phyloP scores from a whole-genome alignment of 2,329 filamentous ascomycete species.

The Gaeumannomyces sp. region DNA sequence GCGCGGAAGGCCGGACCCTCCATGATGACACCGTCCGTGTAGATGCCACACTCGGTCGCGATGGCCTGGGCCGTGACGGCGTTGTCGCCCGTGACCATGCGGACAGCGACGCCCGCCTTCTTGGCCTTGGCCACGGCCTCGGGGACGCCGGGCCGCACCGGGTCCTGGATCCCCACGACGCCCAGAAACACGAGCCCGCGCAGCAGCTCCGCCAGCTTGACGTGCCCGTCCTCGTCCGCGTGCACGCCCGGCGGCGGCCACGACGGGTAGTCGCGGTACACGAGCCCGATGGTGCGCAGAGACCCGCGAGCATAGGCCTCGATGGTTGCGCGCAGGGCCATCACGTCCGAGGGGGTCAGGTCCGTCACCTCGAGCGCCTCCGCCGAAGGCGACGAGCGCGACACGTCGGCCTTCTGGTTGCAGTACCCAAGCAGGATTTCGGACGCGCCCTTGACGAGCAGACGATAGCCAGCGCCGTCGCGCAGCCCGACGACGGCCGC shows the following conservation, averaged over 20 bases:
- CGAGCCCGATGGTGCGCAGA: conserved; percentile 67
- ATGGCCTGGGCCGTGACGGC: conserved; percentile 58
- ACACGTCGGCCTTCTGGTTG: conserved; percentile 43
- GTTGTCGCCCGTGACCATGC: conserved; percentile 60
- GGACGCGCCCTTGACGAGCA: conserved; percentile 52
- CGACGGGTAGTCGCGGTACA: conserved; percentile 65
- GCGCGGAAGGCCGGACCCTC: conserved; percentile 73
- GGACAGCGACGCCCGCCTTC: conserved; percentile 59
- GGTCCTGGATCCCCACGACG: conserved; percentile 66
- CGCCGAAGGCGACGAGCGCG: conserved; percentile 44
- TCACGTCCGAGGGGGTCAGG: neutral
- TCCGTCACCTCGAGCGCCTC: conserved; percentile 20
- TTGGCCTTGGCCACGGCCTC: conserved; percentile 59
- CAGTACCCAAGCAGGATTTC: conserved; percentile 47
- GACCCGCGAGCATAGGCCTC: conserved; percentile 51
- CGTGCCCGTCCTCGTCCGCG: conserved; percentile 52
- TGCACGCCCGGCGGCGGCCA: conserved; percentile 55
- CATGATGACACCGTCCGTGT: conserved; percentile 55
- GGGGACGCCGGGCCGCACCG: conserved; percentile 57
- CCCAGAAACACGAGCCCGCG: conserved; percentile 65
- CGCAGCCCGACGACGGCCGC: conserved; percentile 44
- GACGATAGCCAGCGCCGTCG: conserved; percentile 36
- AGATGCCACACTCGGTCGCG: conserved; percentile 58
- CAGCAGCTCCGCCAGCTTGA: conserved; percentile 50
- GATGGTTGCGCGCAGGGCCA: conserved; percentile 3